Percentiles rank a stretch among this genome's conserved stretches.
These are phyloP conservation scores for Crinitomyces ghanaensis DNA, from an alignment of 805 yeast species.

Conservation along the genomic window DNA sequence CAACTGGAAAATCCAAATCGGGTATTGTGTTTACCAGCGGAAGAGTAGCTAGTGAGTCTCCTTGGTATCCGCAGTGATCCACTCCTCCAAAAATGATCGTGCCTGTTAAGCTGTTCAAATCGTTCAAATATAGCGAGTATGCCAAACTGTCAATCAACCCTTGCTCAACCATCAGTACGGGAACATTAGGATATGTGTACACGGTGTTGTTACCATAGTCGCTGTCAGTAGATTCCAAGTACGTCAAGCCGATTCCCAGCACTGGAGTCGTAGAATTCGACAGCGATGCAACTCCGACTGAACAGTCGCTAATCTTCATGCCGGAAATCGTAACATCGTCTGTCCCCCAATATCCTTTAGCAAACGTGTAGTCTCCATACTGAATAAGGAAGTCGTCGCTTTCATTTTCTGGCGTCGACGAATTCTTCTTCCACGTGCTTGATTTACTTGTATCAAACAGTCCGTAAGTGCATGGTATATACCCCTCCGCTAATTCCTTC, in stretches of 20 bases:
- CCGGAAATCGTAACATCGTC: constrained; percentile 48
- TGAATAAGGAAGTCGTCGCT: constrained; percentile 16
- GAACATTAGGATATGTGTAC: constrained; percentile 47
- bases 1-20: constrained; percentile 5
- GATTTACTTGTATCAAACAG: constrained; percentile 24
- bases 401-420: too few species aligned
- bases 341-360: constrained; percentile 44
- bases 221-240: constrained; percentile 21
- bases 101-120: constrained; percentile 24
- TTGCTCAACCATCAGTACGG: constrained; percentile 40
- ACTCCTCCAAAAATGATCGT: constrained; percentile 35
- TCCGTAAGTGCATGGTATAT: constrained; percentile 18
- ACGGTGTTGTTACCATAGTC: constrained; percentile 9
- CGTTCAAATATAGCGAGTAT: constrained; percentile 36
- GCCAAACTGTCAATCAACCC: constrained; percentile 32
- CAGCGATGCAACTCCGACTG: constrained; percentile 64
- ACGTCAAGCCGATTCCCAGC: constrained; percentile 27
- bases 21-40: constrained; percentile 19
- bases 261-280: constrained; percentile 53
- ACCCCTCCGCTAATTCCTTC: constrained; percentile 33
- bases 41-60: constrained; percentile 26
- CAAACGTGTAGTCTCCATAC: constrained; percentile 36
- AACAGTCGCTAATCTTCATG: constrained; percentile 36
- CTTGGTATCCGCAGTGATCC: constrained; percentile 32
- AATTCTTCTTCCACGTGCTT: constrained; percentile 17